Conservation (phyloP, 257 asterid genomes). For the Nicotiana attenuata region DNA sequence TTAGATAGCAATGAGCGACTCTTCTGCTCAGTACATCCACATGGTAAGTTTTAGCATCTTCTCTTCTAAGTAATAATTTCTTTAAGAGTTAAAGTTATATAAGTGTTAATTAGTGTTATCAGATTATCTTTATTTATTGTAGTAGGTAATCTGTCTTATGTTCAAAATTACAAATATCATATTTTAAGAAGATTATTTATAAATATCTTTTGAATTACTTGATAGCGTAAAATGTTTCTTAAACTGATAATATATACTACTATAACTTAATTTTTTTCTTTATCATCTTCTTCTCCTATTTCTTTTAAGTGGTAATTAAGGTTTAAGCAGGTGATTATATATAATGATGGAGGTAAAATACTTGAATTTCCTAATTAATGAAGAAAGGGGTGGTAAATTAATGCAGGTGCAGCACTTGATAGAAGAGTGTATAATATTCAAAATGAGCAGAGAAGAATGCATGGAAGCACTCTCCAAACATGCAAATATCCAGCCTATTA, state of each 20-base stretch:
- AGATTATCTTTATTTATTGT: no score
- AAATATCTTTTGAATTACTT: no score
- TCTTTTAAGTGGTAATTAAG: background rate
- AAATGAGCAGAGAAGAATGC: slow-evolving; percentile 45
- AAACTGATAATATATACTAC: no score
- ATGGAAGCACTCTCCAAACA: slow-evolving; percentile 49
- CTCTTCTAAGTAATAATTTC: background rate
- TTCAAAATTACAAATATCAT: no score
- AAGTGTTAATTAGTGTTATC: no score
- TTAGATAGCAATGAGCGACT: slow-evolving; percentile 39
- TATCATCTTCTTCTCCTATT: no score
- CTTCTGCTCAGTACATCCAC: slow-evolving; percentile 65
- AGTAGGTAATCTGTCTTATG: no score
- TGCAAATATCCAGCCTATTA: slow-evolving; percentile 46
- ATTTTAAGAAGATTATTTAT: no score
- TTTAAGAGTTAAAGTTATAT: no score
- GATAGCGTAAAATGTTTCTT: no score
- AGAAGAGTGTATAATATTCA: slow-evolving; percentile 41
- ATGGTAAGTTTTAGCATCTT: slow-evolving; percentile 31
- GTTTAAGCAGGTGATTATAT: background rate
- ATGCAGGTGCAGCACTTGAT: slow-evolving; percentile 47
- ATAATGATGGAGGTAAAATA: background rate
- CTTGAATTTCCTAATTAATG: background rate
- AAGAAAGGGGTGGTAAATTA: background rate
- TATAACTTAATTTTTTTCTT: no score